Base-by-base conservation (phyloP, 164 flowering plant genomes). In the Hamamelis virginiana region DNA sequence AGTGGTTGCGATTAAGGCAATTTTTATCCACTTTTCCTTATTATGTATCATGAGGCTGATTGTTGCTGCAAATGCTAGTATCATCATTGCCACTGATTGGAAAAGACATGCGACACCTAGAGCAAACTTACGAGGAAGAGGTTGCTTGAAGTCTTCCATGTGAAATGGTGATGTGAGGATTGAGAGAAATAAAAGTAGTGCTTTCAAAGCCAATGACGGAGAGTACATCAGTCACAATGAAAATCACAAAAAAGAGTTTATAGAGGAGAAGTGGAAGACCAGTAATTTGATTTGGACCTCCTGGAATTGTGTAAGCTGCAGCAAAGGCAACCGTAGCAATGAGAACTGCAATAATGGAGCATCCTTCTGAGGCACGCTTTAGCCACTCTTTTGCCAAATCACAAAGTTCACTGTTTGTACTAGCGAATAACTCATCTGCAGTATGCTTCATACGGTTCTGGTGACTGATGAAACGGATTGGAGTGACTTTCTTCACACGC, bases 261-360 rank as follows among this genome's bases (percentile, higher is more conserved):
- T 41, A 14, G 8, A 56, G 23, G 45, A 77, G 76, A 46, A 67
- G 28, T 1, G 80, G 80, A 4, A 53, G 15, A 27, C 80, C 77
- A 0, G 67, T 69, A 19, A 3, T 65, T 15, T 47, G 41, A 14
- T 77, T 18, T 10, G 73, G 43, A 22, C 80, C 80, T 3, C 80
- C 80, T 16, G 80, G 80, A 33, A 77, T 66, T 14, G 77, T 77
- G 66, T 73, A 73, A 15, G 74, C 71, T 4, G 76, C 71, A 15
- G 80, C 76, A 62, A 77, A 77, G 27, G 74, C 74, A 1, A 77
- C 76, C 0, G 80, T 77, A 9, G 74, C 76, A 0, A 77, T 73
- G 25, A 77, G 72, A 9, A 67, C 53, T n/a, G 74, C 76, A 0
- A 67, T 64, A 18, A 76, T 53, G 19, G 72, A 47, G 76, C 77